Conservation (phyloP, 2,329 filamentous ascomycete genomes). For the Magnaporthales sp. region DNA sequence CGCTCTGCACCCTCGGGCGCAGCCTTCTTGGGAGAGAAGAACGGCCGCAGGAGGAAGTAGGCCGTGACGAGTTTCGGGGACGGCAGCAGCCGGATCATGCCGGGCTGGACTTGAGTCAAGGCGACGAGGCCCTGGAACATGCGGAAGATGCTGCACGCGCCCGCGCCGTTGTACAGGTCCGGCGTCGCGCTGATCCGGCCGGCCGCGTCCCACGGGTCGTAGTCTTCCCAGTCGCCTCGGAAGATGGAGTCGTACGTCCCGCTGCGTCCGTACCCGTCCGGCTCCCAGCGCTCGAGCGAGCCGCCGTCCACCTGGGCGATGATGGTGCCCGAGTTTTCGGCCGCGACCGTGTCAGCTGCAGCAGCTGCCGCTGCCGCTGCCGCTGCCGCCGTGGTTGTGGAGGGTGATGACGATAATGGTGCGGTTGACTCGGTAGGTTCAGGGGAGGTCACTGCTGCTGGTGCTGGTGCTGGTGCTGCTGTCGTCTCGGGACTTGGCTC, state of each 20-base stretch:
- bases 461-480: neutral
- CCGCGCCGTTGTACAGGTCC: constrained; percentile 49
- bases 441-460: constrained; percentile 11
- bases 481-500: neutral
- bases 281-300: constrained; percentile 64
- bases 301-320: constrained; percentile 65
- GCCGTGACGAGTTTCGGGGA: constrained; percentile 38
- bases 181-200: constrained; percentile 43
- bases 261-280: constrained; percentile 54
- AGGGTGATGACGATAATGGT: constrained; percentile 1
- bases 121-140: constrained; percentile 51
- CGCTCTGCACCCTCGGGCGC: constrained; percentile 15
- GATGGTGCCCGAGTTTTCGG: constrained; percentile 39
- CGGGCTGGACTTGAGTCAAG: constrained; percentile 40
- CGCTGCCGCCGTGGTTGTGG: constrained; percentile 4
- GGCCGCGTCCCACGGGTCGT: constrained; percentile 47
- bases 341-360: constrained; percentile 9
- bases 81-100: constrained; percentile 36
- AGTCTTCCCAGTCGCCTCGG: constrained; percentile 44
- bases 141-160: constrained; percentile 48
- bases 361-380: constrained; percentile 5
- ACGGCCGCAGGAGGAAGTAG: constrained; percentile 41
- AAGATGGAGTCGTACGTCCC: constrained; percentile 47
- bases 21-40: constrained; percentile 36
- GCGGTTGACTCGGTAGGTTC: constrained; percentile 11